These are phyloP conservation scores for Leccinum proliferum DNA, from an alignment of 1,284 basidiomycete species.

Conservation along the genomic window DNA sequence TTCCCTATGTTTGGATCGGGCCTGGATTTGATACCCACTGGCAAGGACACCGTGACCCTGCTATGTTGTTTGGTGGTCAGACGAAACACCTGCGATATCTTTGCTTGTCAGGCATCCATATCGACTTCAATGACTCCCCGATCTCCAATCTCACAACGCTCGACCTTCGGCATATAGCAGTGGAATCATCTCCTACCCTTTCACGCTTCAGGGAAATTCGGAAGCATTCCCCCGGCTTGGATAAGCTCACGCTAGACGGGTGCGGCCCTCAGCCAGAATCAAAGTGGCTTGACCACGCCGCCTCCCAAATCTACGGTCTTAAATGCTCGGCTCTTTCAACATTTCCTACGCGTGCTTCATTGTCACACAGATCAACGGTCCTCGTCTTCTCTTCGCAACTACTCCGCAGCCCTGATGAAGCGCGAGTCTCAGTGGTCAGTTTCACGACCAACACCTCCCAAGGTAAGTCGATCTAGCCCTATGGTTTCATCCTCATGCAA, in stretches of 20 bases:
- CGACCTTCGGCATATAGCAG: slow-evolving; percentile 53
- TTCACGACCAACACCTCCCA: slow-evolving; percentile 31
- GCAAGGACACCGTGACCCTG: slow-evolving; percentile 27
- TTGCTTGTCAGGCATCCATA: slow-evolving; percentile 47
- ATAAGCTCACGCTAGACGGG: slow-evolving; percentile 51
- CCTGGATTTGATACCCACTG: slow-evolving; percentile 28
- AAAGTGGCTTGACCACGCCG: slow-evolving; percentile 22
- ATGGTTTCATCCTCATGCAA: slow-evolving; percentile 15
- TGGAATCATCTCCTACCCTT: slow-evolving; percentile 42
- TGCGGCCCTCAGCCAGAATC: slow-evolving; percentile 43
- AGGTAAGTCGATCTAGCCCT: slow-evolving; percentile 11
- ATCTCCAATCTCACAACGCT: slow-evolving; percentile 49
- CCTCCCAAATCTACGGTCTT: slow-evolving; percentile 43
- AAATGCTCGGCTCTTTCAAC: slow-evolving; percentile 50
- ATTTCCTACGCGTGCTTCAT: slow-evolving; percentile 39
- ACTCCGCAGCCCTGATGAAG: slow-evolving; percentile 67
- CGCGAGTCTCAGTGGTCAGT: slow-evolving; percentile 56
- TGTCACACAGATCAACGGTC: slow-evolving; percentile 22
- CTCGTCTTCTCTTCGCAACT: slow-evolving; percentile 34
- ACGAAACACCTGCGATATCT: slow-evolving; percentile 41
- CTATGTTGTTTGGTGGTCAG: slow-evolving; percentile 44
- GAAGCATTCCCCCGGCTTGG: slow-evolving; percentile 39
- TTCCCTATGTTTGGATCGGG: slow-evolving; percentile 40
- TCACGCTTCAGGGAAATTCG: slow-evolving; percentile 48
- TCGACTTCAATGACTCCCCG: slow-evolving; percentile 46